phyloP scores from a whole-genome alignment of 257 asterid genomes.

The Solanum microdontum region DNA sequence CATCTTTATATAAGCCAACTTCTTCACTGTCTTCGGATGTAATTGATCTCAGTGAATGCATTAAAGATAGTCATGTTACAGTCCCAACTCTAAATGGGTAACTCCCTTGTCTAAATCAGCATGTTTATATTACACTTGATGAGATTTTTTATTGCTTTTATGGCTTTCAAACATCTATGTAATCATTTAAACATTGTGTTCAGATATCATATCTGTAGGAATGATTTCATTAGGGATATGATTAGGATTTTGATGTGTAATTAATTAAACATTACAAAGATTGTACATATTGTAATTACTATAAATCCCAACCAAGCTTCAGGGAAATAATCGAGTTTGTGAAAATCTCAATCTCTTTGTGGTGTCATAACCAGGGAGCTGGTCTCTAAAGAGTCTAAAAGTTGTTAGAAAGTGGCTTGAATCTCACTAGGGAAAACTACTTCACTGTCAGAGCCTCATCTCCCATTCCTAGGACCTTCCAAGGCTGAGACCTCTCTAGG shows the following conservation, averaged over 20 bases:
- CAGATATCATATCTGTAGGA: not conserved
- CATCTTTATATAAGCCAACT: slow-evolving; percentile 13
- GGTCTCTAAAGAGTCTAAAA: not conserved
- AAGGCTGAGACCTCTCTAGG: not conserved
- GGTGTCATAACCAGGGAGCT: not conserved
- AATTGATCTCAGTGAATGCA: slow-evolving; percentile 65
- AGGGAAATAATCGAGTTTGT: not conserved
- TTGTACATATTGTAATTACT: not conserved
- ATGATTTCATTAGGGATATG: not conserved
- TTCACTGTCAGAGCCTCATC: not conserved
- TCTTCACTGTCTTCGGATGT: slow-evolving; percentile 26
- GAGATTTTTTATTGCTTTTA: not conserved
- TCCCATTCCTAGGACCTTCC: not conserved
- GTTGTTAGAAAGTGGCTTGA: not conserved
- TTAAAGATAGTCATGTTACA: slow-evolving; percentile 55
- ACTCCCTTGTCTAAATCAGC: not conserved
- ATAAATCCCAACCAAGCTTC: not conserved
- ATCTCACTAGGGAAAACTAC: not conserved
- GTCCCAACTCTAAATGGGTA: slow-evolving; percentile 87
- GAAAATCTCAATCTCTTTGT: not conserved
- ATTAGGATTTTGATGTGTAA: not conserved
- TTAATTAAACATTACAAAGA: not conserved
- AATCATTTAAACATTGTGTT: not conserved
- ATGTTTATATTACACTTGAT: not conserved
- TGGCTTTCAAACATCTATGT: not conserved